Conservation (phyloP, 495 filamentous ascomycete genomes). For the Daldinia loculata region DNA sequence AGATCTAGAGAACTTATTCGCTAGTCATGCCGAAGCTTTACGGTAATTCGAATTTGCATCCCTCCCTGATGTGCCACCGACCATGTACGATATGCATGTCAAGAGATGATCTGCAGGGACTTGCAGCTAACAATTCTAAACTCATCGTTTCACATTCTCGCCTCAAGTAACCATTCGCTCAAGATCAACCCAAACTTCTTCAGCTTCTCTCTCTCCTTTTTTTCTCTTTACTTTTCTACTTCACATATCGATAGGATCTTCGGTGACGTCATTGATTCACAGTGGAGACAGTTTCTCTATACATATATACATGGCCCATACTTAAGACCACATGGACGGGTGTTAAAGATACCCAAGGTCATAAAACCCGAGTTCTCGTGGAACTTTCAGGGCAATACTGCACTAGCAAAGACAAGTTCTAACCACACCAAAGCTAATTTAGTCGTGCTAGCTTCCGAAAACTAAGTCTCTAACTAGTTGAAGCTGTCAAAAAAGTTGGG, state of each 20-base stretch:
- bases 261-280: conserved; percentile 27
- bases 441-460: conserved; percentile 4
- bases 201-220: background rate
- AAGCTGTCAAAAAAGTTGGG: conserved; percentile 21
- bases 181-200: background rate
- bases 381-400: conserved; percentile 12
- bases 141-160: background rate
- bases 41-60: conserved; percentile 10
- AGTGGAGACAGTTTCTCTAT: background rate
- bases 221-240: background rate
- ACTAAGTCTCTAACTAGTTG: conserved; percentile 17
- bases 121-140: conserved; percentile 25
- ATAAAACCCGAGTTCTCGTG: conserved; percentile 14
- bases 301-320: conserved; percentile 5
- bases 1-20: conserved; percentile 27
- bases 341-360: conserved; percentile 7
- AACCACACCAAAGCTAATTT: conserved; percentile 25
- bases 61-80: conserved; percentile 6
- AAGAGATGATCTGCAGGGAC: conserved; percentile 38
- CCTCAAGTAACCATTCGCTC: background rate
- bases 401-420: conserved; percentile 19
- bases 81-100: conserved; percentile 32
- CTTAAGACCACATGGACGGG: conserved; percentile 16
- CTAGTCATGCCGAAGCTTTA: conserved; percentile 17
- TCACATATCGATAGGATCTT: background rate